A percentile compares a stretch with the other conserved stretches of the same genome.
phyloP scores from a whole-genome alignment of 768 basidiomycete genomes.

The Tylopilus sp. region DNA sequence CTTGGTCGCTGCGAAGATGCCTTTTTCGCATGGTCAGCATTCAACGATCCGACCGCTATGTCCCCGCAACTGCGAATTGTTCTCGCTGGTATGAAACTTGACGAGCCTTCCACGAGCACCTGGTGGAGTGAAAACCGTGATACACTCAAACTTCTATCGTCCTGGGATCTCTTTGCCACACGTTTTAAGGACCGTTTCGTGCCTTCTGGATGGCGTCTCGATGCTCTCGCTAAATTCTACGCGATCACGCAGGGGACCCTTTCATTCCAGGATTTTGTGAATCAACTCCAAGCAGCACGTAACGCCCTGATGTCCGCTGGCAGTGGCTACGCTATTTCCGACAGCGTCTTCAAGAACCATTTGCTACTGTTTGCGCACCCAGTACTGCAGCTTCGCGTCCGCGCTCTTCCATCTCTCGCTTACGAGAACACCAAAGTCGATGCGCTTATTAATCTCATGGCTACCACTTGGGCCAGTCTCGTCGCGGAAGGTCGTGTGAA shows the following conservation, averaged over 20 bases:
- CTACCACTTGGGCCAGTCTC: not conserved
- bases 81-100: not conserved
- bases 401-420: not conserved
- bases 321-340: not conserved
- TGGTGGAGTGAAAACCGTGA: not conserved
- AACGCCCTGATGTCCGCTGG: not conserved
- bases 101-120: not conserved
- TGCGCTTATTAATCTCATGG: not conserved
- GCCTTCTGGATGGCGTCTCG: not conserved
- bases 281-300: not conserved
- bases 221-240: not conserved
- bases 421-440: not conserved
- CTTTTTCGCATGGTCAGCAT: not conserved
- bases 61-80: not conserved
- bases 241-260: not conserved
- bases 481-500: not conserved
- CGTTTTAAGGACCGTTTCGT: not conserved
- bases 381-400: not conserved
- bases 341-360: not conserved
- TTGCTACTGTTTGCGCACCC: not conserved
- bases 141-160: not conserved
- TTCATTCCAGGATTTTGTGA: not conserved
- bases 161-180: not conserved
- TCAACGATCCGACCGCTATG: not conserved
- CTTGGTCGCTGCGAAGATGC: not conserved